Percentiles rank a stretch among this genome's conserved stretches.
Evolutionary conservation across 2,329 filamentous ascomycete species (phyloP).

Genomic region (Bisporella sp.): DNA sequence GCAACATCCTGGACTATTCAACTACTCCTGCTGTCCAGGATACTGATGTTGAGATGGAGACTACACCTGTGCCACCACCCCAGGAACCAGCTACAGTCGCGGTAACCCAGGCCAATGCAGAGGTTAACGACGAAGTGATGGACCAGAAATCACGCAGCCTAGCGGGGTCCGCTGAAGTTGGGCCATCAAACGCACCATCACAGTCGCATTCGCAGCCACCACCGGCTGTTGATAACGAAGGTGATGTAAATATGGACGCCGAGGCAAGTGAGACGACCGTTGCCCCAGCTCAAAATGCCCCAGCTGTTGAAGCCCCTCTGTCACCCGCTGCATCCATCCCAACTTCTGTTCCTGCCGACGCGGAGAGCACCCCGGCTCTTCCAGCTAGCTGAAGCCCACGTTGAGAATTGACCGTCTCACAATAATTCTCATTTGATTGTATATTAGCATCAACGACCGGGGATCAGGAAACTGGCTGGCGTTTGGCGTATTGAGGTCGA

Average conservation of each 20-base stretch:
- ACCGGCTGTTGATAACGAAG: constrained; percentile 22
- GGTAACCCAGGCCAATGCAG: constrained; percentile 24
- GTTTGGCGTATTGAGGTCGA: no score
- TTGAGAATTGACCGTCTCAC: no score
- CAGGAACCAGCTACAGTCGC: constrained; percentile 8
- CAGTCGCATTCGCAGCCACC: constrained; percentile 18
- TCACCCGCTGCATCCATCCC: constrained; percentile 24
- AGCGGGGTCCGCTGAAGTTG: constrained; percentile 14
- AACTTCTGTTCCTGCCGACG: constrained; percentile 23
- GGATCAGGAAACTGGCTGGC: no score
- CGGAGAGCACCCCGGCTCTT: constrained; percentile 26
- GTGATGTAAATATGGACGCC: constrained; percentile 27
- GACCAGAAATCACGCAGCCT: constrained; percentile 22
- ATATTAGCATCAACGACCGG: no score
- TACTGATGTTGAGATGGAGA: constrained; percentile 43
- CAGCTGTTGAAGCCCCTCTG: constrained; percentile 1
- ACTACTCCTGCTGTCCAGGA: constrained; percentile 43
- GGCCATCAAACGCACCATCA: constrained; percentile 24
- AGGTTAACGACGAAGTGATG: constrained; percentile 24
- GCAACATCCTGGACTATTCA: constrained; percentile 55
- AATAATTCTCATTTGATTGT: no score
- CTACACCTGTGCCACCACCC: constrained; percentile 27
- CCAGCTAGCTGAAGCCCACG: constrained; percentile 18
- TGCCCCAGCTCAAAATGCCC: background rate
- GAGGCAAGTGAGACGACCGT: background rate